Evolutionary conservation across 2,329 filamentous ascomycete genomes (phyloP), one percentile per base, ranked within the genome.

Genomic region (Basipetospora chlamydospora): DNA sequence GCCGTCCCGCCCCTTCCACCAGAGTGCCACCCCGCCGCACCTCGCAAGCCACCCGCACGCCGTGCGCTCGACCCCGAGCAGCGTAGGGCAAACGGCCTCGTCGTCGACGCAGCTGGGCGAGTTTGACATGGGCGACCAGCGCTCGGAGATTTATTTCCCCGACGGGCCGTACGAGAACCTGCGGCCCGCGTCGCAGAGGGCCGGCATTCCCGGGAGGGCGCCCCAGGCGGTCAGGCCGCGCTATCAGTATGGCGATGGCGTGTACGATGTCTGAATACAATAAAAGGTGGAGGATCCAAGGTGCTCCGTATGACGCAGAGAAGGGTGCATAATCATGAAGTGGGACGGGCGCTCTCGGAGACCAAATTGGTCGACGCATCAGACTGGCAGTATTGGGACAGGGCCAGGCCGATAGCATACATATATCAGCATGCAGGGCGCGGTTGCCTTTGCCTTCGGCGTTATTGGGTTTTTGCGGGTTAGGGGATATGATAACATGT

Each of bases 81-180:
- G 16, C 16, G 17, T 32, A 32, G 30, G 30, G 12, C 30, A 32
- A 16, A 32, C 30, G n/a, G n/a, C n/a, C 3, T 32, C 30, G 7
- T 32, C 30, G 12, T 32, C 30, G 7, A 18, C 30, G 15, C 15
- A 17, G 7, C 30, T 32, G 11, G 30, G 30, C 3, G 30, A 32
- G 30, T n/a, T n/a, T n/a, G n/a, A n/a, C n/a, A n/a, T n/a, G n/a
- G n/a, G n/a, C n/a, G n/a, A n/a, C n/a, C n/a, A n/a, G n/a, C n/a
- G n/a, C n/a, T n/a, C n/a, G n/a, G n/a, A n/a, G n/a, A n/a, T n/a
- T n/a, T 18, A 26, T 13, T 36, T 36, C 34, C 34, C 34, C 9
- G 10, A 13, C 16, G 34, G 34, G 3, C 34, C 34, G 16, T 36
- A 36, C 26, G 34, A 36, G 18, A 36, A 36, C 13, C 18, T 36